Base-by-base conservation (phyloP, 2,329 filamentous ascomycete species). In the Calonectria montana region DNA sequence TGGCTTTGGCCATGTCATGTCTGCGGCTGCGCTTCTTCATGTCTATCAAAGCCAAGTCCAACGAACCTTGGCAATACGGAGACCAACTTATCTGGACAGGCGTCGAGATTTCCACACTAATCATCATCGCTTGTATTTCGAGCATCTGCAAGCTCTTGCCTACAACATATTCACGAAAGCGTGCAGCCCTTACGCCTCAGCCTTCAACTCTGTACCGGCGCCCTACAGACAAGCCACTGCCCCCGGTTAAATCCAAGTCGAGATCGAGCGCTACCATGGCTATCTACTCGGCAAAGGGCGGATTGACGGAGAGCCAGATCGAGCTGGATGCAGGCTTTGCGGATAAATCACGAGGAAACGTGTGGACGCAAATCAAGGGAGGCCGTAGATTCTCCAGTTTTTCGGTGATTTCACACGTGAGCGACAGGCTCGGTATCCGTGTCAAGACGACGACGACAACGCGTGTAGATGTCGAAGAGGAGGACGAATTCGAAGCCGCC, bases 51-150 rank as follows among this genome's bases (percentile, higher is more conserved):
- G 72, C 75, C 13, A 82, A 80, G n/a, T 69, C 75, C 13, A 84
- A 86, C 55, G 83, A 84, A 12, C 83, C 83, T 0, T 86, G 83
- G 84, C 82, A 86, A 74, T 84, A 85, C 48, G 82, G 82, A 10
- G 80, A 85, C 70, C 78, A 80, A 7, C 71, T 86, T n/a, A 79
- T 87, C 57, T 87, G 85, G 85, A 84, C 83, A 2, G 84, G 84
- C 2, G 74, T 86, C 29, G 86, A 87, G 75, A 79, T 86, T 5
- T 81, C 84, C 1, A 80, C 83, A 0, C 82, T 85, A n/a, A 80
- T 87, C 48, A 81, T 87, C 39, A 82, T 86, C 25, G 82, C 82
- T 35, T 85, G 83, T 41, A 77, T 86, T 5, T 86, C 86, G 2
- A 82, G 82, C 1, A 82, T 86, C 13, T 81, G 84, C 59, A 80